Percentiles rank a stretch among this genome's conserved stretches.
Conservation (phyloP, 768 basidiomycete species). For the Rhizopogon vinicolor region DNA sequence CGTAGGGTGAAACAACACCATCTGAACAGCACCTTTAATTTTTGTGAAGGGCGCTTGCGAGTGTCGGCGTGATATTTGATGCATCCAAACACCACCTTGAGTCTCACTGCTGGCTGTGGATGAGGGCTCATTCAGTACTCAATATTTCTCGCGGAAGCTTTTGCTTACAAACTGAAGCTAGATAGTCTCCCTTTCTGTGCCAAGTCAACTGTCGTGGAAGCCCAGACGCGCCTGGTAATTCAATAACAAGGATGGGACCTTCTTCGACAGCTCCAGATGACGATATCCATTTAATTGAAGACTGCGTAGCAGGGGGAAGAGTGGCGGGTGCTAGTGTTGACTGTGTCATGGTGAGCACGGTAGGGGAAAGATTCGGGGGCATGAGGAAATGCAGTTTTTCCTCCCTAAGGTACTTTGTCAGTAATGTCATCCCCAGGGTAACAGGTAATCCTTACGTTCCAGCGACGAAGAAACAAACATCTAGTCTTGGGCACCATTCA, state of each 20-base stretch:
- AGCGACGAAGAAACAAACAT: constrained; percentile 75
- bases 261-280: constrained; percentile 45
- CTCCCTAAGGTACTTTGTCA: constrained; percentile 48
- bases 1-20: constrained; percentile 89
- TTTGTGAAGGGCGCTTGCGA: constrained; percentile 98
- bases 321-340: constrained; percentile 56
- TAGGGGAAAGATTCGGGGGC: constrained; percentile 69
- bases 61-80: constrained; percentile 88
- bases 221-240: constrained; percentile 62
- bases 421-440: constrained; percentile 2
- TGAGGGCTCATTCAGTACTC: constrained; percentile 7
- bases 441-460: constrained; percentile 56
- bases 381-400: constrained; percentile 76
- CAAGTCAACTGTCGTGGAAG: constrained; percentile 78
- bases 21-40: constrained; percentile 85
- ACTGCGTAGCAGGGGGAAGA: constrained; percentile 58
- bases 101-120: constrained; percentile 55
- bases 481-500: constrained; percentile 91
- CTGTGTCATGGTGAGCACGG: constrained; percentile 55
- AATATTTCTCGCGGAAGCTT: neutral
- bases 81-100: constrained; percentile 90
- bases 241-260: constrained; percentile 54
- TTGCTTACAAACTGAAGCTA: constrained; percentile 88
- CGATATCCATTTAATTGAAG: constrained; percentile 68
- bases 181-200: constrained; percentile 94